Conservation (phyloP, 139 green algal genomes). For the Tetraselmis striata region DNA sequence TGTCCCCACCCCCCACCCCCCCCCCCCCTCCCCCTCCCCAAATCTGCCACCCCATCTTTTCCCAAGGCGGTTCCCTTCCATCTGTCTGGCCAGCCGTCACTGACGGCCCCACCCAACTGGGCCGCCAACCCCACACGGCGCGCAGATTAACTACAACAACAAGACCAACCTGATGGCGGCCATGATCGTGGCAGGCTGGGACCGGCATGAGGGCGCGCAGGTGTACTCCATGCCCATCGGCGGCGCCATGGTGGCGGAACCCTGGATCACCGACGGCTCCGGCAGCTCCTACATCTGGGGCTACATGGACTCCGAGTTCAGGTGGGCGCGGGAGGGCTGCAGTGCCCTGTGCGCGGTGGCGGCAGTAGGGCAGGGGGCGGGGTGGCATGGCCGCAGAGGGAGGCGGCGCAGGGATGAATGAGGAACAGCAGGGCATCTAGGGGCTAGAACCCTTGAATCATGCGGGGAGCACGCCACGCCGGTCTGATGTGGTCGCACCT, state of each 20-base stretch:
- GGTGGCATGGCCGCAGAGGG: too few relatives aligned
- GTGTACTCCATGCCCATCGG: conserved; percentile 85
- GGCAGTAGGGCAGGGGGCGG: too few relatives aligned
- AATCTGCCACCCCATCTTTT: not conserved
- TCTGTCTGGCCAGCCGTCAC: too few relatives aligned
- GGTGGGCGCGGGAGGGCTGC: conserved; percentile 28
- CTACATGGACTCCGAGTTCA: conserved; percentile 71
- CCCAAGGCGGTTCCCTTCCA: not conserved
- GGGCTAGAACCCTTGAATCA: too few relatives aligned
- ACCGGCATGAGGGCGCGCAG: conserved; percentile 55
- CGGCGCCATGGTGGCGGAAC: conserved; percentile 65
- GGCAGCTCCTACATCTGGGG: conserved; percentile 87
- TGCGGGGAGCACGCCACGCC: too few relatives aligned
- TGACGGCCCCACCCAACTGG: too few relatives aligned
- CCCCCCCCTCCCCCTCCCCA: not conserved
- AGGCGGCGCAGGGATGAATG: too few relatives aligned
- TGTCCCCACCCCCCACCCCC: conserved; percentile 14
- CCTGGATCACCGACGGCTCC: conserved; percentile 84
- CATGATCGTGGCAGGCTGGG: conserved; percentile 93
- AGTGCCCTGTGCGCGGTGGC: too few relatives aligned
- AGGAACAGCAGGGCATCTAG: too few relatives aligned
- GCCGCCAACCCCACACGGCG: not conserved
- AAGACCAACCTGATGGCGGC: conserved; percentile 83
- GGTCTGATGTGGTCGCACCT: not conserved
- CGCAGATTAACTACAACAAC: conserved; percentile 86